Conservation (phyloP, 306 rosid species). For the Astragalus membranaceus region DNA sequence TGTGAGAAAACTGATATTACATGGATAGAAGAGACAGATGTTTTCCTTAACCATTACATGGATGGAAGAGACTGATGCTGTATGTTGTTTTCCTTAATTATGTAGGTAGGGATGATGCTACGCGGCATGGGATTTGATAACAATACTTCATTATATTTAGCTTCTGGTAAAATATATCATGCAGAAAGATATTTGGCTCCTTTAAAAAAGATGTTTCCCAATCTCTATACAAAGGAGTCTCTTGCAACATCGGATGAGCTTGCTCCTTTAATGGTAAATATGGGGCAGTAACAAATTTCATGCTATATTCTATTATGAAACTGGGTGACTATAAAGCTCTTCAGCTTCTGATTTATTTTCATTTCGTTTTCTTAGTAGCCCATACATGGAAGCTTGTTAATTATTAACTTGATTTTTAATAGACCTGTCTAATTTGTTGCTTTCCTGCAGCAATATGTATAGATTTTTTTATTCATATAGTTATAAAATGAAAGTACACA, state of each 20-base stretch:
- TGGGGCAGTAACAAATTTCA: slow-evolving; percentile 7
- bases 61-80: slow-evolving; percentile 22
- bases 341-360: neutral
- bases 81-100: slow-evolving; percentile 26
- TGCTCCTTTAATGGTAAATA: slow-evolving; percentile 68
- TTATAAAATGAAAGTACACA: neutral
- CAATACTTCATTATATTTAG: slow-evolving; percentile 75
- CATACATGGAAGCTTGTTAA: neutral
- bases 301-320: neutral
- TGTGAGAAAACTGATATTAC: slow-evolving; percentile 5
- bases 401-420: neutral
- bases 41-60: neutral
- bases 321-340: slow-evolving; percentile 3
- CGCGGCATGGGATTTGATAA: slow-evolving; percentile 92
- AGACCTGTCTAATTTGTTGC: neutral
- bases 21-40: slow-evolving; percentile 12
- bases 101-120: slow-evolving; percentile 90
- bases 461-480: neutral
- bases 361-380: neutral
- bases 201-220: slow-evolving; percentile 71
- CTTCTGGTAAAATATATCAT: slow-evolving; percentile 79
- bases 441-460: neutral
- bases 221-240: slow-evolving; percentile 80
- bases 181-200: slow-evolving; percentile 78
- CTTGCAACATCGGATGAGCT: slow-evolving; percentile 83